These are phyloP conservation scores for Mycena polygramma DNA, from an alignment of 768 basidiomycete species.

Conservation along the genomic window DNA sequence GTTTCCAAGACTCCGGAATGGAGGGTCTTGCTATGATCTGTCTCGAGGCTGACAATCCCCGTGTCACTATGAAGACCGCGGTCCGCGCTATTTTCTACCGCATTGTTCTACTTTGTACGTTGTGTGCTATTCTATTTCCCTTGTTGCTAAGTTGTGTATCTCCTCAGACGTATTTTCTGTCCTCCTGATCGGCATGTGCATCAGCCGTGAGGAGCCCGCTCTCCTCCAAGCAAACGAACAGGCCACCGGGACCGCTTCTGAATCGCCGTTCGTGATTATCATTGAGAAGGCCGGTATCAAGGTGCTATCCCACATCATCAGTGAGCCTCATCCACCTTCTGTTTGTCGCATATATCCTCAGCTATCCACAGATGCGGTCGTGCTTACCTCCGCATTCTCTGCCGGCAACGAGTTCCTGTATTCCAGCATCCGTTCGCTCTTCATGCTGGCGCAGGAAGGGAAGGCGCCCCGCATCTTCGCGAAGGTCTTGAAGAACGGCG, in stretches of 20 bases:
- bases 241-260: conserved; percentile 43
- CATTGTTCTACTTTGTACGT: conserved; percentile 45
- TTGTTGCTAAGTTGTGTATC: no score
- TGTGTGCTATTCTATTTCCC: not conserved
- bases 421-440: conserved; percentile 61
- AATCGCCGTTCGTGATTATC: conserved; percentile 59
- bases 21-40: conserved; percentile 53
- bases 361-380: conserved; percentile 43
- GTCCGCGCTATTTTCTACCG: conserved; percentile 55
- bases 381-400: conserved; percentile 69
- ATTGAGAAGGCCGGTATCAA: conserved; percentile 59
- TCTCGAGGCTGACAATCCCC: conserved; percentile 57
- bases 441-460: conserved; percentile 64
- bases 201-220: conserved; percentile 46
- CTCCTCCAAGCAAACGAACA: conserved; percentile 30
- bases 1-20: conserved; percentile 53
- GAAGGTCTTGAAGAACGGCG: conserved; percentile 47
- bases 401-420: conserved; percentile 66
- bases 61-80: conserved; percentile 56
- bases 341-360: not conserved
- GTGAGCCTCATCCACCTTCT: conserved; percentile 22
- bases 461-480: conserved; percentile 66
- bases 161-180: conserved; percentile 49
- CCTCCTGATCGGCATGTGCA: conserved; percentile 58
- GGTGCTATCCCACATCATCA: conserved; percentile 56